phyloP scores from a whole-genome alignment of 2,329 filamentous ascomycete genomes.

The Trichoderma sp. region DNA sequence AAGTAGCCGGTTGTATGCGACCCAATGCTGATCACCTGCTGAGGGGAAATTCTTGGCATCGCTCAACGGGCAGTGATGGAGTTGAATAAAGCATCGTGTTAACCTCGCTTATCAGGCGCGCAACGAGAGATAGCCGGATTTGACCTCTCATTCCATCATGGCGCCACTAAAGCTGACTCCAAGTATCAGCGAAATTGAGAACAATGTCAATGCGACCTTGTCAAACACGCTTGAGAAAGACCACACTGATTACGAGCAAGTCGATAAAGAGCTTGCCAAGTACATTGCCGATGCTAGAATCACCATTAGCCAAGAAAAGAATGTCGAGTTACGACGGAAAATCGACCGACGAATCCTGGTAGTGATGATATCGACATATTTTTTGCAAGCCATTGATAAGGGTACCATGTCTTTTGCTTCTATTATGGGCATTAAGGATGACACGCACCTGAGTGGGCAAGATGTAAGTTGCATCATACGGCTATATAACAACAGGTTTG shows the following conservation, averaged over 20 bases:
- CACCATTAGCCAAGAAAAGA: constrained; percentile 11
- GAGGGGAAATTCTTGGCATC: background rate
- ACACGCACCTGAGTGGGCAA: background rate
- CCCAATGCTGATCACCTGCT: background rate
- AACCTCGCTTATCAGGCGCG: background rate
- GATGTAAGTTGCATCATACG: background rate
- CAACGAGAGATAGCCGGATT: background rate
- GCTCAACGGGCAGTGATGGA: background rate
- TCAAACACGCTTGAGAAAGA: constrained; percentile 2
- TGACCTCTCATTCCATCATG: background rate
- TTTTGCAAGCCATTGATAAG: constrained; percentile 14
- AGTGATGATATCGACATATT: constrained; percentile 12
- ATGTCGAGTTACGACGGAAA: constrained; percentile 4
- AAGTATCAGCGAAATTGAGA: background rate
- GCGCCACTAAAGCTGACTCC: background rate
- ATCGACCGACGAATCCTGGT: constrained; percentile 12
- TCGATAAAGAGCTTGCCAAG: constrained; percentile 10
- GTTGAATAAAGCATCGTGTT: background rate
- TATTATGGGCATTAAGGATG: constrained; percentile 10
- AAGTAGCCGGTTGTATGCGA: background rate
- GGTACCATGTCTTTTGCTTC: constrained; percentile 20
- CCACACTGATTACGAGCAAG: background rate
- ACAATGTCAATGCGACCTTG: background rate
- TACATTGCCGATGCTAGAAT: constrained; percentile 7
- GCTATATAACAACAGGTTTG: too few relatives aligned